Conservation (phyloP, 768 basidiomycete species). For the Naganishia vishniacii region DNA sequence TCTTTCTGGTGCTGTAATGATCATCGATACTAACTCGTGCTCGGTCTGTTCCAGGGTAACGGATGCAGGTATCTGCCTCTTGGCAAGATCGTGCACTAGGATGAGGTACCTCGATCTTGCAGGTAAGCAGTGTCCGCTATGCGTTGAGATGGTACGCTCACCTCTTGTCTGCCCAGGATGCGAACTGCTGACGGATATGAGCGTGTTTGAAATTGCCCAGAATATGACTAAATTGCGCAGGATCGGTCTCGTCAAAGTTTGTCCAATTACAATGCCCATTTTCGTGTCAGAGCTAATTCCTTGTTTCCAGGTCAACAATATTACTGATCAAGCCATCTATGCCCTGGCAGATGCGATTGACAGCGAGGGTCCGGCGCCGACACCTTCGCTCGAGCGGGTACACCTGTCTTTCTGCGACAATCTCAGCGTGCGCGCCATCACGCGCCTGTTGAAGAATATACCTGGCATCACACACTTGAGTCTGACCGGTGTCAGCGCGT, state of each 20-base stretch:
- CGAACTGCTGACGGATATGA: constrained; percentile 78
- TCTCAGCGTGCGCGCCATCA: constrained; percentile 82
- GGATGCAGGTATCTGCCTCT: constrained; percentile 73
- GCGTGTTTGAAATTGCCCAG: constrained; percentile 80
- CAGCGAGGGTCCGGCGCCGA: constrained; percentile 59
- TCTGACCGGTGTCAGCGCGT: constrained; percentile 91
- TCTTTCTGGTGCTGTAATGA: background rate
- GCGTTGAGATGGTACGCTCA: constrained; percentile 11
- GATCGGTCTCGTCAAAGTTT: constrained; percentile 82
- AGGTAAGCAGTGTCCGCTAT: constrained; percentile 53
- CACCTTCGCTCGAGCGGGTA: constrained; percentile 87
- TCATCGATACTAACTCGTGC: no score
- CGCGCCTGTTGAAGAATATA: constrained; percentile 82
- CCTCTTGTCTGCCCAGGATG: constrained; percentile 51
- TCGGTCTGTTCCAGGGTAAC: constrained; percentile 61
- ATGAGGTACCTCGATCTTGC: constrained; percentile 94
- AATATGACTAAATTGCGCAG: constrained; percentile 79
- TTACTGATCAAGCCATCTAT: constrained; percentile 90
- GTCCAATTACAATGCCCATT: constrained; percentile 12
- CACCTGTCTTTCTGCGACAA: constrained; percentile 97
- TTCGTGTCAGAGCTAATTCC: background rate
- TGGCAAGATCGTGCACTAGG: constrained; percentile 81
- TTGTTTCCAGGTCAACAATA: constrained; percentile 57
- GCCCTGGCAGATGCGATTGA: constrained; percentile 66
- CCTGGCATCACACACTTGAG: constrained; percentile 88